Evolutionary conservation across 306 rosid species (phyloP).

Genomic region (Cicer pinnatifidum): DNA sequence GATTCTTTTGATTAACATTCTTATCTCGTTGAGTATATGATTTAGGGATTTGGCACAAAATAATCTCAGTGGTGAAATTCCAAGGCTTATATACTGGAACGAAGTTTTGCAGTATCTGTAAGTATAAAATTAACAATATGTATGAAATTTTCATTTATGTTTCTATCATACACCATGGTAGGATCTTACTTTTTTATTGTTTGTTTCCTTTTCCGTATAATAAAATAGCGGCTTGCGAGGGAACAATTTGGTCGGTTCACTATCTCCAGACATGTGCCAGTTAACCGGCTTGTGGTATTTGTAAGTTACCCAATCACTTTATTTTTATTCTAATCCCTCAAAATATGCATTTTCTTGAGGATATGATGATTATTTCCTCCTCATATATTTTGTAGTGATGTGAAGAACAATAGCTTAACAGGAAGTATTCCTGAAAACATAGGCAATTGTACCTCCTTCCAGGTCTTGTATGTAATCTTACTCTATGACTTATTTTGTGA

Average conservation of each 20-base stretch:
- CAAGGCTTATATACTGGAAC: slow-evolving; percentile 96
- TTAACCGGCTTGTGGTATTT: slow-evolving; percentile 95
- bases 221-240: slow-evolving; percentile 81
- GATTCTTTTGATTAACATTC: slow-evolving; percentile 20
- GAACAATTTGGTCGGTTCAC: slow-evolving; percentile 82
- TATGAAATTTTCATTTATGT: not conserved
- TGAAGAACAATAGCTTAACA: slow-evolving; percentile 88
- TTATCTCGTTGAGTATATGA: slow-evolving; percentile 7
- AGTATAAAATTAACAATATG: slow-evolving; percentile 46
- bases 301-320: slow-evolving; percentile 61
- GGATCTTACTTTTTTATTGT: not conserved
- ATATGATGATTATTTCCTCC: slow-evolving; percentile 11
- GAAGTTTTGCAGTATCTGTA: slow-evolving; percentile 97
- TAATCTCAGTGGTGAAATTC: slow-evolving; percentile 93
- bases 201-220: not conserved
- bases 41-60: slow-evolving; percentile 90
- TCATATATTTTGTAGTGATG: slow-evolving; percentile 67
- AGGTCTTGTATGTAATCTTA: slow-evolving; percentile 87
- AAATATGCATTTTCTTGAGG: not conserved
- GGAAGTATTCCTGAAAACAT: slow-evolving; percentile 87
- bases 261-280: slow-evolving; percentile 96
- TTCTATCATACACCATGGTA: not conserved
- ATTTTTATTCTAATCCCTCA: not conserved
- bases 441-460: slow-evolving; percentile 96
- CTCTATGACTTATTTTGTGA: slow-evolving; percentile 3